Evolutionary conservation across 768 basidiomycete species (phyloP), one percentile per base, ranked within the genome.

Genomic region (Russula dissimulans): DNA sequence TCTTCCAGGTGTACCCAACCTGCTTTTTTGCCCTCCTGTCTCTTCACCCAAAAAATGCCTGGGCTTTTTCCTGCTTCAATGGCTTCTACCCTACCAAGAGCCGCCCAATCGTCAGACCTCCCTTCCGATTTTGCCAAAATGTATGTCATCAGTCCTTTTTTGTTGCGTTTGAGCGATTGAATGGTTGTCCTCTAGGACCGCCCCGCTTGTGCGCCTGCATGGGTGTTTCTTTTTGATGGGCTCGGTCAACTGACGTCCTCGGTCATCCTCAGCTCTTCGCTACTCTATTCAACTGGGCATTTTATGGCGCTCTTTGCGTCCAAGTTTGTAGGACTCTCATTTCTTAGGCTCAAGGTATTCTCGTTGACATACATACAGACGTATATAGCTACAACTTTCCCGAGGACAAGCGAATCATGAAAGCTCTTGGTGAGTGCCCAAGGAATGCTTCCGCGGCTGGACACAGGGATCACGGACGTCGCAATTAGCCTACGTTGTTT

Each of bases 261-360:
- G 47, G 29, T 17, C 18, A 29, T 11, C 4, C 39, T 32, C 45
- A 61, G 56, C 45, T 61, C 29, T 36, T 61, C 8, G 56, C 55
- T 3, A 18, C 56, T 43, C 44, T 71, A 41, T 42, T 71, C 50
- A 69, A 69, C 58, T 71, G 65, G 57, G 49, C 60, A 39, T 45
- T 72, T 5, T 72, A 67, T 45, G 71, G 71, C 29, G 65, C 66
- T 26, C 66, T 72, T 17, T 50, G 53, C 29, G 64, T 71, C 26
- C 71, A 72, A 66, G 60, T 66, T 54, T 72, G 71, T 72, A 45
- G 11, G 45, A 59, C 14, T 32, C 0, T 26, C 22, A 26, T 18
- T 26, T n/a, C 7, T 29, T 31, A 31, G 7, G 12, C 22, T 22
- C 29, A 45, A 7, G 22, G 12, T 9, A 15, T 12, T 31, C 18